phyloP scores from a whole-genome alignment of 176 grass and related monocot genomes.

The Echinochloa phyllopogon region DNA sequence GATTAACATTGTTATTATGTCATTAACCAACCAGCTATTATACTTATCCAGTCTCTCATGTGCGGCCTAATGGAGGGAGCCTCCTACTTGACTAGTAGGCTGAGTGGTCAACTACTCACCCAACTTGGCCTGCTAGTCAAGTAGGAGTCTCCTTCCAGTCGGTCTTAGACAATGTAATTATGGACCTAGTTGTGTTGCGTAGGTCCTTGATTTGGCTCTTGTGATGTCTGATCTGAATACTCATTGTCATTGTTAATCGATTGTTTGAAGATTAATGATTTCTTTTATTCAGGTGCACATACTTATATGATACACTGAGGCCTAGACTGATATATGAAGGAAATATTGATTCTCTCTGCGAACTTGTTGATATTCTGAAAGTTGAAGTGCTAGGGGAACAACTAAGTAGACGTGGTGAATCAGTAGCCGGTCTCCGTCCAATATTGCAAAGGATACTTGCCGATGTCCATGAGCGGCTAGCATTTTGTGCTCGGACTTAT shows the following conservation, averaged over 20 bases:
- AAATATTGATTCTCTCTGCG: slow-evolving; percentile 89
- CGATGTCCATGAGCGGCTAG: slow-evolving; percentile 89
- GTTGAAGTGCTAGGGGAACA: slow-evolving; percentile 93
- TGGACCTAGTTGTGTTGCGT: background rate
- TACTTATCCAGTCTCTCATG: background rate
- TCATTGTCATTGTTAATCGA: slow-evolving; percentile 6
- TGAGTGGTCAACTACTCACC: background rate
- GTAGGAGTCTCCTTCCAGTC: background rate
- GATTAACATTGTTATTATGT: background rate
- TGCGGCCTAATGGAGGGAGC: background rate
- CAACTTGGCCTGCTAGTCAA: background rate
- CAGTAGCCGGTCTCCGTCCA: slow-evolving; percentile 75
- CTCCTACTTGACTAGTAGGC: background rate
- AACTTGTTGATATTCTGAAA: slow-evolving; percentile 95
- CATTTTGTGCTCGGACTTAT: slow-evolving; percentile 94
- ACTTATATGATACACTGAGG: slow-evolving; percentile 93
- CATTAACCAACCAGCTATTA: background rate
- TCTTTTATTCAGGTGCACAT: slow-evolving; percentile 71
- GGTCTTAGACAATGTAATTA: background rate
- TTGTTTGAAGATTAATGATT: slow-evolving; percentile 16
- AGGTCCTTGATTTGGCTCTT: background rate
- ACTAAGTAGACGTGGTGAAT: slow-evolving; percentile 71
- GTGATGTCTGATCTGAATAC: background rate
- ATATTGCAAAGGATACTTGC: slow-evolving; percentile 93
- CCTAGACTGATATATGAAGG: slow-evolving; percentile 97